A percentile compares a stretch with the other conserved stretches of the same genome.
Evolutionary conservation across 192 early-diverging fungal genomes (phyloP).

Genomic region (Entomortierella beljakovae): DNA sequence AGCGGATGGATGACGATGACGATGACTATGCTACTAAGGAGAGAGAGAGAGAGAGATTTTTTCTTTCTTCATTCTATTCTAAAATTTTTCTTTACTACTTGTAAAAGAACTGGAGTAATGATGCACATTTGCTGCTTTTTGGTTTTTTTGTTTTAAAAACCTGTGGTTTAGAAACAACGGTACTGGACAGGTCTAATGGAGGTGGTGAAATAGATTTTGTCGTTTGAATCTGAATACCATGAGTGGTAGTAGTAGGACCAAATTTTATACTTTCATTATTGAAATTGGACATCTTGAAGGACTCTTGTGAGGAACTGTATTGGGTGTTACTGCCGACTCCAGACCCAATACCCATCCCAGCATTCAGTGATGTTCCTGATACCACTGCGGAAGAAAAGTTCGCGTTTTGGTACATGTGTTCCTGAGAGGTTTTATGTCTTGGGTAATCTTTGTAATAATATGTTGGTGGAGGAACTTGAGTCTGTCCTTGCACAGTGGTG

Average conservation of each 20-base stretch:
- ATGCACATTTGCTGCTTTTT: slow-evolving; percentile 1
- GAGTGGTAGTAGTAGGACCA: not conserved
- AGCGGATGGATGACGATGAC: no score
- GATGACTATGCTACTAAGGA: no score
- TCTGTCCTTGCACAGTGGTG: not conserved
- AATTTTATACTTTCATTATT: no score
- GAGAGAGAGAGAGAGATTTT: no score
- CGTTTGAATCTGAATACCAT: not conserved
- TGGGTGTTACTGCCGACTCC: no score
- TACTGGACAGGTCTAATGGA: not conserved
- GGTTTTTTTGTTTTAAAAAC: not conserved
- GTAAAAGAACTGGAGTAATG: slow-evolving; percentile 13
- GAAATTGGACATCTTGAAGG: no score
- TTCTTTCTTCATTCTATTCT: no score
- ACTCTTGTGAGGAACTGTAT: no score
- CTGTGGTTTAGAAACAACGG: not conserved
- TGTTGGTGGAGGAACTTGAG: not conserved
- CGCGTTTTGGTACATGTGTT: not conserved
- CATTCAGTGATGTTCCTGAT: not conserved
- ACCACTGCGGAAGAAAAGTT: not conserved
- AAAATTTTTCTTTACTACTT: slow-evolving; percentile 14
- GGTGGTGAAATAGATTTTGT: not conserved
- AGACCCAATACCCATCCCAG: no score
- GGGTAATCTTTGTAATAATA: not conserved
- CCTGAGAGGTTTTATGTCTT: not conserved